Evolutionary conservation across 2,329 filamentous ascomycete species (phyloP).

Genomic region (Akanthomyces dipterigenus): DNA sequence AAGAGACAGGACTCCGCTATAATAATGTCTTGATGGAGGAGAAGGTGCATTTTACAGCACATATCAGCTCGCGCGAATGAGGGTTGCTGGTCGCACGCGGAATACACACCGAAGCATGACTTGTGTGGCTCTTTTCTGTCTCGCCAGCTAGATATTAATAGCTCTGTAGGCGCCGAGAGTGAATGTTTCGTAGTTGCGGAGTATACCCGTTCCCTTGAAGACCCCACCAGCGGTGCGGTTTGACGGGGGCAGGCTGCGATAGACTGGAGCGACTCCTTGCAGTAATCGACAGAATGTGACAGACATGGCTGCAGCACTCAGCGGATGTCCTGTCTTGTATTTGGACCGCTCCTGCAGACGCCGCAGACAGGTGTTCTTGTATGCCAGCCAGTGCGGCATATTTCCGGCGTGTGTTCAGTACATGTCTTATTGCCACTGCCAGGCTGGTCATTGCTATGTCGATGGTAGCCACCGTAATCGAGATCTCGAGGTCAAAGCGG

Average conservation of each 20-base stretch:
- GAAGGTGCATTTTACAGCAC: neutral
- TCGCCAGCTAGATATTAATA: constrained; percentile 9
- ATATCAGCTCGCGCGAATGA: neutral
- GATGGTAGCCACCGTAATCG: neutral
- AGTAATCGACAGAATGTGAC: neutral
- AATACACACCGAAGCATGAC: neutral
- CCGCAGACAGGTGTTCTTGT: neutral
- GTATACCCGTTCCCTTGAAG: neutral
- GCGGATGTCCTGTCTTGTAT: neutral
- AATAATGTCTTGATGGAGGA: neutral
- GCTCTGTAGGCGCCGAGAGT: neutral
- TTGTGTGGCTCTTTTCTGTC: neutral
- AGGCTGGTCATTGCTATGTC: neutral
- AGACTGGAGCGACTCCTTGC: neutral
- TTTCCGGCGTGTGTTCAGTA: neutral
- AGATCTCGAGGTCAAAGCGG: neutral
- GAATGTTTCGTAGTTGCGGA: constrained; percentile 8
- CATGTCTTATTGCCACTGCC: neutral
- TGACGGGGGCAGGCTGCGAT: neutral
- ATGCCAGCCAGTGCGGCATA: neutral
- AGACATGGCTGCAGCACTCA: neutral
- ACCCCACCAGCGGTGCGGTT: neutral
- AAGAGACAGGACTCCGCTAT: constrained; percentile 6
- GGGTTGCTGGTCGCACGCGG: neutral
- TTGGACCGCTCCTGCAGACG: neutral